Conservation (phyloP, 345 rosid species). For the Syzygium oleosum region DNA sequence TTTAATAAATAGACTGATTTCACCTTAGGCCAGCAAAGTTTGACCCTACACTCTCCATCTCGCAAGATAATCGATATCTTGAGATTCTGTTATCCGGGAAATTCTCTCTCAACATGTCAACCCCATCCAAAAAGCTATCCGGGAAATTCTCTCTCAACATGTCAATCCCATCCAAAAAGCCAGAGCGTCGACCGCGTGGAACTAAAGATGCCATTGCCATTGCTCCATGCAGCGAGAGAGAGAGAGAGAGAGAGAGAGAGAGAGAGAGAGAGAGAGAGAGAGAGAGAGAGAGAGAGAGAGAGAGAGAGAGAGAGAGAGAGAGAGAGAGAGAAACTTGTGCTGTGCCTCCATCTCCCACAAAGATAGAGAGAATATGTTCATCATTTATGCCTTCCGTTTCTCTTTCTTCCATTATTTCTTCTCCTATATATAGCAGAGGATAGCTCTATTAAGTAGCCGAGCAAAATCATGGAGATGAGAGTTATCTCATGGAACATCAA, state of each 20-base stretch:
- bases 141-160: too few relatives aligned
- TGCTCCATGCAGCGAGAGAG: too few relatives aligned
- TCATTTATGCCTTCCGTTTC: background rate
- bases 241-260: too few relatives aligned
- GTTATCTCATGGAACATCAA: background rate
- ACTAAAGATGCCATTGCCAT: background rate
- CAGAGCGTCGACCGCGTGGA: too few relatives aligned
- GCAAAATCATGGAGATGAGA: background rate
- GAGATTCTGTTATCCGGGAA: background rate
- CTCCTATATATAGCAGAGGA: background rate
- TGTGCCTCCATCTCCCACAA: background rate
- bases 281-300: background rate
- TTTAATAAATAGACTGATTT: too few relatives aligned
- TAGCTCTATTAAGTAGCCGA: background rate
- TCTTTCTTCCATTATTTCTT: background rate
- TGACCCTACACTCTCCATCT: background rate
- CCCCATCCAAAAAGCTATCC: too few relatives aligned
- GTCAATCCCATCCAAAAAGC: background rate
- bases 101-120: too few relatives aligned
- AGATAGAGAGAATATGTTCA: background rate
- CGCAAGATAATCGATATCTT: background rate
- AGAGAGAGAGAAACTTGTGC: background rate
- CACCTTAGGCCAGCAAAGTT: too few relatives aligned
- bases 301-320: background rate
- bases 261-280: too few relatives aligned